Conservation (phyloP, 2,329 filamentous ascomycete genomes). For the Fusarium sp. region DNA sequence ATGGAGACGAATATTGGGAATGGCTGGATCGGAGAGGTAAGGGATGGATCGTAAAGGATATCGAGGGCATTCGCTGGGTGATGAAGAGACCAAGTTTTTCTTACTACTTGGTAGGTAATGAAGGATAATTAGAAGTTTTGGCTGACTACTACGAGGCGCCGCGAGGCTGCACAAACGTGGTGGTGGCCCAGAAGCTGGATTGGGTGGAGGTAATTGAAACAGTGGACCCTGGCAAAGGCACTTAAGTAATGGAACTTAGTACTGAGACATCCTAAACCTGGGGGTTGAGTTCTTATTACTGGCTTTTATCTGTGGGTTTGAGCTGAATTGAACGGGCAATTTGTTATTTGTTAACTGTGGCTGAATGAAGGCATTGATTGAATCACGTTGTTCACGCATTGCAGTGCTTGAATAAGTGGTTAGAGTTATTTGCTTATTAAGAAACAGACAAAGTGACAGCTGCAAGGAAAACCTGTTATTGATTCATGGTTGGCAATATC, state of each 20-base stretch:
- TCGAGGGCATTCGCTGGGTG: conserved; percentile 13
- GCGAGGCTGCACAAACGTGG: conserved; percentile 36
- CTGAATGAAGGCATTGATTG: background rate
- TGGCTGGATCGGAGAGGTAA: conserved; percentile 16
- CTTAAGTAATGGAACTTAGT: background rate
- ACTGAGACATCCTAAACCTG: background rate
- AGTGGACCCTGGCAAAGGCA: conserved; percentile 1
- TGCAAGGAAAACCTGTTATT: background rate
- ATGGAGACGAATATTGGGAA: conserved; percentile 21
- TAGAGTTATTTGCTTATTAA: background rate
- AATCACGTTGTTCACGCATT: background rate
- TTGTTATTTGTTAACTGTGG: background rate
- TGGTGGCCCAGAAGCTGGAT: conserved; percentile 20
- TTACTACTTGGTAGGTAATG: background rate
- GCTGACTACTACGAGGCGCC: conserved; percentile 25
- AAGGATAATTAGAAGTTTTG: conserved; percentile 12
- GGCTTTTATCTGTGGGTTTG: background rate
- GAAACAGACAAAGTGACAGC: background rate
- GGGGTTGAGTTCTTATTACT: background rate
- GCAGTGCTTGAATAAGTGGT: background rate
- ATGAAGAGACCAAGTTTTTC: conserved; percentile 8
- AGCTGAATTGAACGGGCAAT: background rate
- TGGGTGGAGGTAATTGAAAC: background rate
- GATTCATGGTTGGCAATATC: conserved; percentile 4
- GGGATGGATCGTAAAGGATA: conserved; percentile 19